Percentiles rank a stretch among this genome's conserved stretches.
Evolutionary conservation across 768 basidiomycete genomes (phyloP).

Genomic region (Termitomyces sp.): DNA sequence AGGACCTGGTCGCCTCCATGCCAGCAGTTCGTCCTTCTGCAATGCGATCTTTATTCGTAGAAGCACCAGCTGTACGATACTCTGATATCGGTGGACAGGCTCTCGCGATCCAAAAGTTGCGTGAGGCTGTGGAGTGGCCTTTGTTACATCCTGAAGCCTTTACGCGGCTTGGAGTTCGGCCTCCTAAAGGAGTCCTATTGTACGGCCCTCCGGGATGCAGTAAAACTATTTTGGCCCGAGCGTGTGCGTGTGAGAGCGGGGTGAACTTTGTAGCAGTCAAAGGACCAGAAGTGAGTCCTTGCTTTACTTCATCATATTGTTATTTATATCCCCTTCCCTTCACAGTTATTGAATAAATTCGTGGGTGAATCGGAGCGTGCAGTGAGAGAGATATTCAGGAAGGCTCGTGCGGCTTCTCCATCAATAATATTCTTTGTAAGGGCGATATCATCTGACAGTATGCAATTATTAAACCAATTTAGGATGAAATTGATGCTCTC

Average conservation of each 20-base stretch:
- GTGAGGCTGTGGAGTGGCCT: conserved; percentile 96
- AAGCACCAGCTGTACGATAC: conserved; percentile 79
- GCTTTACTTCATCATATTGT: not conserved
- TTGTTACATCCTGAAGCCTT: conserved; percentile 85
- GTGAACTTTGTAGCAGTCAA: conserved; percentile 97
- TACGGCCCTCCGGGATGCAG: conserved; percentile 98
- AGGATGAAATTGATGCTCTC: conserved; percentile 98
- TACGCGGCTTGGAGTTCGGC: conserved; percentile 77
- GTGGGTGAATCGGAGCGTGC: conserved; percentile 97
- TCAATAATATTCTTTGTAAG: conserved; percentile 96
- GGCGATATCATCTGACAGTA: conserved; percentile 9
- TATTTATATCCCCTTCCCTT: conserved; percentile 2
- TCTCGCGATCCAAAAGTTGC: conserved; percentile 76
- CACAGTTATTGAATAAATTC: conserved; percentile 91
- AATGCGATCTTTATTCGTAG: conserved; percentile 90
- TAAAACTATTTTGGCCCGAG: conserved; percentile 90
- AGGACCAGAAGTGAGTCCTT: conserved; percentile 80
- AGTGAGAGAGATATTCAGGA: conserved; percentile 92
- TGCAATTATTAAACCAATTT: not conserved
- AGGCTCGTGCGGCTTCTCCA: conserved; percentile 90
- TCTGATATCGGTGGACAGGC: conserved; percentile 89
- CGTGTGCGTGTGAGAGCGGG: conserved; percentile 90
- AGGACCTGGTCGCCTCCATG: conserved; percentile 70
- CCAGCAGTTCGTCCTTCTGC: conserved; percentile 86
- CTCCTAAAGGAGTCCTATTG: conserved; percentile 86